Evolutionary conservation across 176 grass and related monocot species (phyloP).

Genomic region (Triticum dicoccoides): DNA sequence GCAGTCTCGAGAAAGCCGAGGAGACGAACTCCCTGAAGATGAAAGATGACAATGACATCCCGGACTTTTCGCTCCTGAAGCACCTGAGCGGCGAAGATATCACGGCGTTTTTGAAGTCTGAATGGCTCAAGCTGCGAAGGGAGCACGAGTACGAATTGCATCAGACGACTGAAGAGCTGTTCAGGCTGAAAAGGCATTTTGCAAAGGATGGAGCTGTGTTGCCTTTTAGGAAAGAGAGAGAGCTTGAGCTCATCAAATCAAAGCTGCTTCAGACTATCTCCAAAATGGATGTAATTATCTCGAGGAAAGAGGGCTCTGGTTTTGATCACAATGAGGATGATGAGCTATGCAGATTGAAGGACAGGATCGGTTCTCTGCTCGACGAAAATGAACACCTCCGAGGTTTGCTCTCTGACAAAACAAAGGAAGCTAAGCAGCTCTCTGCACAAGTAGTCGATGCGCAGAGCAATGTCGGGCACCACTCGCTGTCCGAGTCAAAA

Average conservation of each 20-base stretch:
- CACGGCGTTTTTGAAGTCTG: slow-evolving; percentile 44
- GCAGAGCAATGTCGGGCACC: background rate
- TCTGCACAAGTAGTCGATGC: slow-evolving; percentile 32
- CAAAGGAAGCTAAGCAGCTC: slow-evolving; percentile 36
- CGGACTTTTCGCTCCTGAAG: slow-evolving; percentile 64
- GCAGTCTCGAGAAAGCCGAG: background rate
- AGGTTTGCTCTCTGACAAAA: slow-evolving; percentile 48
- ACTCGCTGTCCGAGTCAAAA: slow-evolving; percentile 30
- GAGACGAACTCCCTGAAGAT: slow-evolving; percentile 32
- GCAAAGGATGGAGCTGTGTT: slow-evolving; percentile 49
- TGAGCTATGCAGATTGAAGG: slow-evolving; percentile 42
- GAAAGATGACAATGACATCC: slow-evolving; percentile 49
- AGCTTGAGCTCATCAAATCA: slow-evolving; percentile 48
- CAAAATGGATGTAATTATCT: slow-evolving; percentile 57
- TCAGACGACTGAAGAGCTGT: slow-evolving; percentile 79
- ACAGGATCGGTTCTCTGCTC: slow-evolving; percentile 46
- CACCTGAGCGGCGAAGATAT: slow-evolving; percentile 58
- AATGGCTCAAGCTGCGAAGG: slow-evolving; percentile 63
- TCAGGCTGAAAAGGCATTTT: slow-evolving; percentile 74
- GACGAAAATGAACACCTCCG: slow-evolving; percentile 53
- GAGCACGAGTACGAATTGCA: slow-evolving; percentile 55
- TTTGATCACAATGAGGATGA: slow-evolving; percentile 25
- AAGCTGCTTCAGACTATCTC: slow-evolving; percentile 54
- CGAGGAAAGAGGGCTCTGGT: slow-evolving; percentile 27
- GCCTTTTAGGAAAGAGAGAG: slow-evolving; percentile 69